Evolutionary conservation across 73 alveolate genomes (phyloP).

Genomic region (Paramecium primaurelia): DNA sequence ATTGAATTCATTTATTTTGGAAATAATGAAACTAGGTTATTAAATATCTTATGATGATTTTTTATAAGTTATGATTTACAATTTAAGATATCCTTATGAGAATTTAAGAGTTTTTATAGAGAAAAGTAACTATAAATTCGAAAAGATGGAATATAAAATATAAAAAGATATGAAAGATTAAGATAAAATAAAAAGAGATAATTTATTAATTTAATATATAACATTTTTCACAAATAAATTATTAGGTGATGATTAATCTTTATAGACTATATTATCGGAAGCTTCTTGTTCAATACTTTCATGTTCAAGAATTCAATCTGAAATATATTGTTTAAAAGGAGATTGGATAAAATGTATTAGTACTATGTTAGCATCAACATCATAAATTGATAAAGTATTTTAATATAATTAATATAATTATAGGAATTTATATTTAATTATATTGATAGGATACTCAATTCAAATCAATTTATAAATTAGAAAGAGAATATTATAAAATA

Average conservation of each 20-base stretch:
- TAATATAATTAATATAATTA: neutral
- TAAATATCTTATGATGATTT: neutral
- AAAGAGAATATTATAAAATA: neutral
- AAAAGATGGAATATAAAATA: neutral
- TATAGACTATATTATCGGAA: neutral
- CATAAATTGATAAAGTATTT: neutral
- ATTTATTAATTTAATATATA: neutral
- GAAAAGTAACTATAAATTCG: neutral
- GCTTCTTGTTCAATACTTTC: neutral
- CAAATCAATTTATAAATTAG: neutral
- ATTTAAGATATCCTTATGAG: neutral
- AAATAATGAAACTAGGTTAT: constrained; percentile 7
- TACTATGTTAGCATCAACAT: neutral
- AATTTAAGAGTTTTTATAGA: neutral
- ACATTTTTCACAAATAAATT: neutral
- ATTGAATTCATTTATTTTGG: neutral
- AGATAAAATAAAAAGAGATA: neutral
- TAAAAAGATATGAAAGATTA: neutral
- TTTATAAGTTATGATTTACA: neutral
- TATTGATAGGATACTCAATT: neutral
- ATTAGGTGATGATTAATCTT: neutral
- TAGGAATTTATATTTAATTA: neutral
- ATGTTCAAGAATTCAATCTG: neutral
- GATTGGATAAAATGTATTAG: neutral
- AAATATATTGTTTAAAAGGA: neutral